These are phyloP conservation scores for Bonia amplexicaulis DNA, from an alignment of 176 grass and related monocot genomes.

Conservation along the genomic window DNA sequence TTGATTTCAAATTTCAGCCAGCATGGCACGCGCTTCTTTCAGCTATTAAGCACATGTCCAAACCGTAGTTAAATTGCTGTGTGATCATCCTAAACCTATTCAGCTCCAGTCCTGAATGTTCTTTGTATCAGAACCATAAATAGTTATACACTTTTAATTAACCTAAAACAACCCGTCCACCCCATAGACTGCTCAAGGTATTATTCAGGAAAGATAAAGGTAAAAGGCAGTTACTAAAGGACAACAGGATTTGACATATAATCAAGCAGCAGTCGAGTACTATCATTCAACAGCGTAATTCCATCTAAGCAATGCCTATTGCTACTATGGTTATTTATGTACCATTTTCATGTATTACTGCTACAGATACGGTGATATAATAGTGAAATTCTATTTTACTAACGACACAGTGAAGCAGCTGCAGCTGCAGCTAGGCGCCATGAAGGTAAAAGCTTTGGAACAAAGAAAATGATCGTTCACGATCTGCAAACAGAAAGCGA, in stretches of 20 bases:
- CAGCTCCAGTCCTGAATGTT: background rate
- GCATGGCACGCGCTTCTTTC: background rate
- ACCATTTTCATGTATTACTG: background rate
- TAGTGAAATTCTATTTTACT: background rate
- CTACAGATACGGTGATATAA: background rate
- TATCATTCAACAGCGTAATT: slow-evolving; percentile 1
- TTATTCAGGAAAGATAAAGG: background rate
- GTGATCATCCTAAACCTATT: background rate
- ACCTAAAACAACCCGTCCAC: background rate
- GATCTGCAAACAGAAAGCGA: background rate
- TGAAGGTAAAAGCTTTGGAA: slow-evolving; percentile 13
- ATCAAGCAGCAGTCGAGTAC: background rate
- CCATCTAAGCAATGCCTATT: background rate
- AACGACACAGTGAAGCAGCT: background rate
- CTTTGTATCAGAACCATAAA: background rate
- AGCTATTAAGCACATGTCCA: background rate
- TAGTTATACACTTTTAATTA: background rate
- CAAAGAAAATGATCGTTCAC: background rate
- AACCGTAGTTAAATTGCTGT: background rate
- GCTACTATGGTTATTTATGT: background rate
- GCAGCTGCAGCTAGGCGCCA: background rate
- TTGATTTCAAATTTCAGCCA: background rate
- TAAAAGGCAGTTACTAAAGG: background rate
- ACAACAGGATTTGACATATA: background rate
- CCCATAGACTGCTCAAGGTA: background rate